Evolutionary conservation across 495 filamentous ascomycete species (phyloP).

Genomic region (Penicillium cataractarum): DNA sequence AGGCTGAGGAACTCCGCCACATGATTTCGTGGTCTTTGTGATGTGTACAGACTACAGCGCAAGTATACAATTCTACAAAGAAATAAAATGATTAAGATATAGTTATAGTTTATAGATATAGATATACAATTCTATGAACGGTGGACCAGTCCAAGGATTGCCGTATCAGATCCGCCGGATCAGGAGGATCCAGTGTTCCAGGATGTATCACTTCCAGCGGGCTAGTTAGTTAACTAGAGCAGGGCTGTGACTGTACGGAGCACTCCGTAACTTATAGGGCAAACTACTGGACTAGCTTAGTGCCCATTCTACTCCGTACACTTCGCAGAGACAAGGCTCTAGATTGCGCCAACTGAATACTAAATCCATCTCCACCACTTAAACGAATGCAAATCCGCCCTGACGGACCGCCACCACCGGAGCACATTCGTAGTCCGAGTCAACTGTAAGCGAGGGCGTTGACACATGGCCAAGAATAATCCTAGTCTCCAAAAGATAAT

Average conservation of each 20-base stretch:
- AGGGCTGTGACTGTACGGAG: too few relatives aligned
- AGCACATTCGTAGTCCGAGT: not conserved
- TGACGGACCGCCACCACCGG: not conserved
- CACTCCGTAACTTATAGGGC: too few relatives aligned
- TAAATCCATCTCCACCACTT: not conserved
- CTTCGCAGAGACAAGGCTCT: too few relatives aligned
- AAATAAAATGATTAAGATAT: too few relatives aligned
- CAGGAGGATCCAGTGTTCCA: not conserved
- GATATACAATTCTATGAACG: not conserved
- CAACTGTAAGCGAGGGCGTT: not conserved
- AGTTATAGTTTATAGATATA: too few relatives aligned
- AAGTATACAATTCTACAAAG: too few relatives aligned
- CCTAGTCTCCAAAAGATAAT: too few relatives aligned
- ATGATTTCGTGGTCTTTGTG: conserved; percentile 9
- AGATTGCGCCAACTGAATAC: not conserved
- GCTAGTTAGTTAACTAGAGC: too few relatives aligned
- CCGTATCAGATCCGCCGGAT: not conserved
- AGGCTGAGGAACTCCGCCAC: conserved; percentile 27
- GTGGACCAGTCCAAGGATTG: not conserved
- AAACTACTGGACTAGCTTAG: too few relatives aligned
- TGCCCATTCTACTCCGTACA: too few relatives aligned
- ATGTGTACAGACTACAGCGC: not conserved
- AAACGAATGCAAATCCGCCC: not conserved
- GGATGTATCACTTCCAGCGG: not conserved
- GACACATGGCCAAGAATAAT: not conserved